These are phyloP conservation scores for Mrakia gelida DNA, from an alignment of 768 basidiomycete genomes.

Conservation along the genomic window DNA sequence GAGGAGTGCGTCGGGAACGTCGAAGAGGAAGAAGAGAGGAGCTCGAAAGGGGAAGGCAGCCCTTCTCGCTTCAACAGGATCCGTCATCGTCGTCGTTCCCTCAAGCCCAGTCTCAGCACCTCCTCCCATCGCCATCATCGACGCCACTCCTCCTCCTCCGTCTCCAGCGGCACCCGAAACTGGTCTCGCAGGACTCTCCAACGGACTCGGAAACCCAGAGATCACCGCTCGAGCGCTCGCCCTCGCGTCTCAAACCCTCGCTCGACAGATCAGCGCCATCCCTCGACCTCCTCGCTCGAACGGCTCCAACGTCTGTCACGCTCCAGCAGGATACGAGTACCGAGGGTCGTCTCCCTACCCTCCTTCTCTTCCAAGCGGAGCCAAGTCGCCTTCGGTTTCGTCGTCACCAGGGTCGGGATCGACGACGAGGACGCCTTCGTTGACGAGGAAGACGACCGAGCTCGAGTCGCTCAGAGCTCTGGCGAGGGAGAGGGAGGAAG, in stretches of 20 bases:
- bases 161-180: slow-evolving; percentile 10
- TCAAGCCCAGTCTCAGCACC: slow-evolving; percentile 20
- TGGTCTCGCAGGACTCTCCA: slow-evolving; percentile 5
- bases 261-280: slow-evolving; percentile 59
- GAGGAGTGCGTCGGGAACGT: slow-evolving; percentile 62
- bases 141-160: not conserved
- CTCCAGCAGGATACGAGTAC: slow-evolving; percentile 42
- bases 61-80: slow-evolving; percentile 42
- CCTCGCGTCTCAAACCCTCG: slow-evolving; percentile 72
- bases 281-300: slow-evolving; percentile 37
- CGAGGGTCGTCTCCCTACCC: slow-evolving; percentile 33
- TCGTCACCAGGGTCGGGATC: slow-evolving; percentile 76
- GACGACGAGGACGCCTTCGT: slow-evolving; percentile 50
- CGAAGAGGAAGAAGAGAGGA: slow-evolving; percentile 75
- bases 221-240: slow-evolving; percentile 51
- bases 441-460: slow-evolving; percentile 17
- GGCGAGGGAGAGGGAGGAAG: slow-evolving; percentile 14
- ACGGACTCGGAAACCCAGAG: slow-evolving; percentile 20
- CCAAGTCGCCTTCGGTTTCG: slow-evolving; percentile 33
- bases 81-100: slow-evolving; percentile 33
- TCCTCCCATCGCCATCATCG: not conserved
- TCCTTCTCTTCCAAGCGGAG: not conserved
- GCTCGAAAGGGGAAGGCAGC: slow-evolving; percentile 73
- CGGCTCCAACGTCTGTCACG: slow-evolving; percentile 23
- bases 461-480: slow-evolving; percentile 17